Evolutionary conservation across 1,284 basidiomycete species (phyloP).

Genomic region (Ceratorhiza oryzae-sativae): DNA sequence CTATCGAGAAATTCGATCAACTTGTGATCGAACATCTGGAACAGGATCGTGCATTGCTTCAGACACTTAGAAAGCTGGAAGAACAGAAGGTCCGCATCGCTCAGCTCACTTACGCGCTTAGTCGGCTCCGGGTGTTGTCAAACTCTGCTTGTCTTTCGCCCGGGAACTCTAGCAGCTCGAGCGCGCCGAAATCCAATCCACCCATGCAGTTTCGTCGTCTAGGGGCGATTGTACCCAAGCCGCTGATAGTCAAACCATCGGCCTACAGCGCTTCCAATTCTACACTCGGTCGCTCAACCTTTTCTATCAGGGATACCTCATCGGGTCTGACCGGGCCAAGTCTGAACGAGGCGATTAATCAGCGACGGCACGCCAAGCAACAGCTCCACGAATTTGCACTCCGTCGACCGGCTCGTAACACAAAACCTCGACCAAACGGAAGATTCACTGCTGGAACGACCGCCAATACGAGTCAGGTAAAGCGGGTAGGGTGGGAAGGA

Average conservation of each 20-base stretch:
- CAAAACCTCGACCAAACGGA: conserved; percentile 4
- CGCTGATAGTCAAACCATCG: conserved; percentile 28
- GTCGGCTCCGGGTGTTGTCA: conserved; percentile 23
- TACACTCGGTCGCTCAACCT: conserved; percentile 8
- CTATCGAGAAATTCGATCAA: conserved; percentile 32
- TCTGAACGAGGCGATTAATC: conserved; percentile 25
- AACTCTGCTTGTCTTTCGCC: conserved; percentile 26
- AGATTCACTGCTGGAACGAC: neutral
- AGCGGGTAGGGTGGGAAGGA: conserved; percentile 20
- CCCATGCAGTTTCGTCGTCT: conserved; percentile 1
- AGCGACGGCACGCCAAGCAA: conserved; percentile 25
- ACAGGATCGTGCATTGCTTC: conserved; percentile 14
- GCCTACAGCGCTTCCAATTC: conserved; percentile 2
- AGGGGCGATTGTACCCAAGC: conserved; percentile 26
- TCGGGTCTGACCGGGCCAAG: conserved; percentile 23
- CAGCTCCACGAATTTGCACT: conserved; percentile 30
- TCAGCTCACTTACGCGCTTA: conserved; percentile 35
- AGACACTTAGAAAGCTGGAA: conserved; percentile 12
- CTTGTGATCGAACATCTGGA: conserved; percentile 31
- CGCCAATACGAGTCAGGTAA: neutral
- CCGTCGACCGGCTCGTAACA: conserved; percentile 17
- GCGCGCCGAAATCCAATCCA: neutral
- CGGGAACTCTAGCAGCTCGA: neutral
- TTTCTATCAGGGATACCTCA: neutral
- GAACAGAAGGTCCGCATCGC: conserved; percentile 19